Percentiles rank a stretch among this genome's conserved stretches.
Conservation (phyloP, 139 green algal genomes). For the Choricystis sp. region DNA sequence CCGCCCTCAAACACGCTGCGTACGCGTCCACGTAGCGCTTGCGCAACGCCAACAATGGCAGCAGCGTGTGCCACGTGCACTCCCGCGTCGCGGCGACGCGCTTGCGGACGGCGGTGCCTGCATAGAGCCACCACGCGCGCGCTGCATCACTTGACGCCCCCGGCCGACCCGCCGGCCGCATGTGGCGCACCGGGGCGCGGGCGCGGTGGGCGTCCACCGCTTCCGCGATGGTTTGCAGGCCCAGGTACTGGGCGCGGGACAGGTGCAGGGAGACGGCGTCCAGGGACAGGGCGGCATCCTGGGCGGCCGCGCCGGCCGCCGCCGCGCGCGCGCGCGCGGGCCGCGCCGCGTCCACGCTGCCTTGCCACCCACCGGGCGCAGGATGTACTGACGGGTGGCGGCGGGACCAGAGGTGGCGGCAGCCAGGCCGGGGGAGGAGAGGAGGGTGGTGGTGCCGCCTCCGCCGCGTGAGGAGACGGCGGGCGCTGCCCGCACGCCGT, state of each 20-base stretch:
- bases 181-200: conserved; percentile 25
- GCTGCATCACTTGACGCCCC: not conserved
- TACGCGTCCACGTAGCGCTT: conserved; percentile 55
- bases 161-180: conserved; percentile 26
- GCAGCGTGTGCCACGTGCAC: too few species aligned
- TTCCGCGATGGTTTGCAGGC: conserved; percentile 46
- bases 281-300: conserved; percentile 24
- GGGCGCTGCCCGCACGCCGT: conserved; percentile 12
- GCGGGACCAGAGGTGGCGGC: conserved; percentile 2
- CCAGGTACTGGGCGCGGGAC: conserved; percentile 53
- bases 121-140: conserved; percentile 69
- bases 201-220: conserved; percentile 40
- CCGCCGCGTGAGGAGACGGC: not conserved
- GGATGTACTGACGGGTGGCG: conserved; percentile 26
- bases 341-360: conserved; percentile 39
- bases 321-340: conserved; percentile 11
- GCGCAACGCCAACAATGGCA: conserved; percentile 28
- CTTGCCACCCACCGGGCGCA: conserved; percentile 41
- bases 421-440: not conserved
- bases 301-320: conserved; percentile 12
- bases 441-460: conserved; percentile 5
- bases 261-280: conserved; percentile 29
- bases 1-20: conserved; percentile 16
- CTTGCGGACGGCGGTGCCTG: conserved; percentile 25
- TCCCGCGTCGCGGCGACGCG: too few species aligned